A percentile compares a stretch with the other conserved stretches of the same genome.
These are phyloP conservation scores for Chionographis japonica DNA, from an alignment of 106 monocot genomes.

Conservation along the genomic window DNA sequence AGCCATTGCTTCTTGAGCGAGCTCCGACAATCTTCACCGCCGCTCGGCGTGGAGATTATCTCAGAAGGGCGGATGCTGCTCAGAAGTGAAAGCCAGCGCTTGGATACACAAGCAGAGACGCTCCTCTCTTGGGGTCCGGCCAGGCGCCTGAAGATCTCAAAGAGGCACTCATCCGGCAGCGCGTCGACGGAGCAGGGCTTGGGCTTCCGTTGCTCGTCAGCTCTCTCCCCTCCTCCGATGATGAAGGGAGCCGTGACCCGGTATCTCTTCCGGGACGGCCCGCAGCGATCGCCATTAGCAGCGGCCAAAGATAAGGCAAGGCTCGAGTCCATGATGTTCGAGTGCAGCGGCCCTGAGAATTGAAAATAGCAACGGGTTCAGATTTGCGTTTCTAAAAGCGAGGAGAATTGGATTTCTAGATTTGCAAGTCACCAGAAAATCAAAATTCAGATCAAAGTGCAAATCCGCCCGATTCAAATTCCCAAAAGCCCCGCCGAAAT, in stretches of 20 bases:
- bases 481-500: no score
- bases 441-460: no score
- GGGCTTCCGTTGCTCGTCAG: conserved; percentile 12
- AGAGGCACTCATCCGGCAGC: conserved; percentile 87
- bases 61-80: conserved; percentile 49
- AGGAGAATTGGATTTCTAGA: no score
- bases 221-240: no score
- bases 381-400: no score
- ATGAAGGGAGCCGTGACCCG: conserved; percentile 30
- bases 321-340: conserved; percentile 23
- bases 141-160: conserved; percentile 73
- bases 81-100: conserved; percentile 74
- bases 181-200: conserved; percentile 48
- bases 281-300: conserved; percentile 20
- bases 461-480: no score
- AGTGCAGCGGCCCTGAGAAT: conserved; percentile 8
- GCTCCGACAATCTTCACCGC: background rate
- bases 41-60: conserved; percentile 1
- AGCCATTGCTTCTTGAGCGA: conserved; percentile 17
- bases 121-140: conserved; percentile 40
- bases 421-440: no score
- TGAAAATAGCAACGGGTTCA: no score
- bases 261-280: conserved; percentile 35
- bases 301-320: conserved; percentile 26
- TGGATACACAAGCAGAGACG: conserved; percentile 67